Evolutionary conservation across 108 stramenopile genomes (phyloP), one percentile per base, ranked within the genome.

Genomic region (Schizochytrium sp.): DNA sequence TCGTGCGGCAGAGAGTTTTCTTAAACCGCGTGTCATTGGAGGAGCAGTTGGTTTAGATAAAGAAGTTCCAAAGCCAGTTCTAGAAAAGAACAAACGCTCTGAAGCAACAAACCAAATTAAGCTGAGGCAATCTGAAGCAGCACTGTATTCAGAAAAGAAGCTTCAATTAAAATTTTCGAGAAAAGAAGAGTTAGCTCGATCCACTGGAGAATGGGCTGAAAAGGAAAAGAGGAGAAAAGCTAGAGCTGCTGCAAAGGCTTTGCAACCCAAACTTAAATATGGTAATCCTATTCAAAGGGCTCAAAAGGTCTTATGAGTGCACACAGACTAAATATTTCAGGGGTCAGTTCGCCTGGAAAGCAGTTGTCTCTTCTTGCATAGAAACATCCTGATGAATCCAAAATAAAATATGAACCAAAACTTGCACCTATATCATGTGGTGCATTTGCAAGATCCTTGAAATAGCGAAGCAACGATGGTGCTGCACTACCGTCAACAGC

Each of bases 11-110:
- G 76, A 83, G 47, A 1, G 28, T 10, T 49, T 83, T 83, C 28
- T 83, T 1, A 10, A 28, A 5, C 47, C 50, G 12, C 47, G 76
- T 10, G 28, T 42, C 5, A 55, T 83, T 10, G 76, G 76, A 5
- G 76, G 76, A 7, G 76, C 76, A 5, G 76, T 83, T 5, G 76
- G 76, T 49, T 53, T 83, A 13, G 76, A 55, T n/a, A 42, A 46
- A 28, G 76, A 83, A n/a, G 76, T 83, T 7, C 50, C 47, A 28
- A 83, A 83, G 28, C 76, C 76, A 5, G 47, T 55, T 5, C 76
- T 83, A 5, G 47, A 60, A 17, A n/a, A 17, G 19, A 60, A 60
- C 19, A 60, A 60, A 60, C 28, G 28, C 28, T 28, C 28, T 28
- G 28, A 28, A 28, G 28, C 28, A 28, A 28, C 28, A 28, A 28